Evolutionary conservation across 257 asterid species (phyloP).

Genomic region (Lycium ferocissimum): DNA sequence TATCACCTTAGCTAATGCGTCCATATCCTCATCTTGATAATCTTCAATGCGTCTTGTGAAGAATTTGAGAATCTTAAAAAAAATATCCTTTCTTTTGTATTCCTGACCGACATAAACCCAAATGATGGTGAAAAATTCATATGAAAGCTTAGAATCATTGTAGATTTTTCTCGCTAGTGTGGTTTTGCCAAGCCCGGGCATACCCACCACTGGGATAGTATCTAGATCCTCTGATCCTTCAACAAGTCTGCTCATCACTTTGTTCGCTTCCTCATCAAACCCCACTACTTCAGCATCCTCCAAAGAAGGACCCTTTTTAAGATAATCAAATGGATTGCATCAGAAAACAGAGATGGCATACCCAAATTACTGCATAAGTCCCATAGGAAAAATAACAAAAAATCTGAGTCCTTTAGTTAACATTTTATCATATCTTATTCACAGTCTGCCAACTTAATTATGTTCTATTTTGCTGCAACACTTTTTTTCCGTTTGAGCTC

Average conservation of each 20-base stretch:
- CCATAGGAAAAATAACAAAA: no score
- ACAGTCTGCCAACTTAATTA: no score
- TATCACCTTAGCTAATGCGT: constrained; percentile 32
- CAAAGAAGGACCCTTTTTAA: neutral
- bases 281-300: neutral
- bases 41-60: constrained; percentile 22
- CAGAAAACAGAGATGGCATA: neutral
- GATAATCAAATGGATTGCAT: neutral
- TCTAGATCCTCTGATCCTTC: constrained; percentile 31
- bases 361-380: no score
- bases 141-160: constrained; percentile 26
- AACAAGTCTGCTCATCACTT: constrained; percentile 29
- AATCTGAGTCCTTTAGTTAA: no score
- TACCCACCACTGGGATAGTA: constrained; percentile 44
- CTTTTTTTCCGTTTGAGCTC: no score
- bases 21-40: neutral
- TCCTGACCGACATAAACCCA: constrained; percentile 44
- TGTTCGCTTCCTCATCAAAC: constrained; percentile 33
- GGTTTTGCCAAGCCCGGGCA: constrained; percentile 54
- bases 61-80: constrained; percentile 36
- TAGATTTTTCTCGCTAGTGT: constrained; percentile 47
- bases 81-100: constrained; percentile 18
- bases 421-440: no score
- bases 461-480: no score
- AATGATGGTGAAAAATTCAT: constrained; percentile 37